phyloP scores from a whole-genome alignment of 2,329 filamentous ascomycete species.

The Hypocreales sp. region DNA sequence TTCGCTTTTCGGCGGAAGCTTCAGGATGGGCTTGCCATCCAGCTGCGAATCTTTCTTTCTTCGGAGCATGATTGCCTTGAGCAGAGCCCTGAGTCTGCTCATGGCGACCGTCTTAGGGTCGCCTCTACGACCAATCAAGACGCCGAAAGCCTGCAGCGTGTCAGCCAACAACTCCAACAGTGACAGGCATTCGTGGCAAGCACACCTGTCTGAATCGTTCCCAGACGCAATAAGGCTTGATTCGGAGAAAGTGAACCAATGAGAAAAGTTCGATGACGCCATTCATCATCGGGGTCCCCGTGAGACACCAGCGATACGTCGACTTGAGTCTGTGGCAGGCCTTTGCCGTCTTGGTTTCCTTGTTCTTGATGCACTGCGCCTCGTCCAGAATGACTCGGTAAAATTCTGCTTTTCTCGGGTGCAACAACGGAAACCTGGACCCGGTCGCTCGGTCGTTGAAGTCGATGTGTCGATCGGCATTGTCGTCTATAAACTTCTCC shows the following conservation, averaged over 20 bases:
- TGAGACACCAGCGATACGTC: slow-evolving; percentile 63
- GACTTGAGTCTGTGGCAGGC: slow-evolving; percentile 53
- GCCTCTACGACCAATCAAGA: slow-evolving; percentile 18
- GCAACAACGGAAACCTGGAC: slow-evolving; percentile 40
- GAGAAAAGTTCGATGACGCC: slow-evolving; percentile 63
- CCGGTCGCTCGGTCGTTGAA: slow-evolving; percentile 19
- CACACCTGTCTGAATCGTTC: too few species aligned
- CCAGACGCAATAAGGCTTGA: slow-evolving; percentile 56
- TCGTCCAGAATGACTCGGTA: slow-evolving; percentile 74
- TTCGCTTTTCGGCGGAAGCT: slow-evolving; percentile 60
- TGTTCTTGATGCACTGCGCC: slow-evolving; percentile 72
- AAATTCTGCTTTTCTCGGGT: slow-evolving; percentile 46
- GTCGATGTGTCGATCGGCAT: slow-evolving; percentile 21
- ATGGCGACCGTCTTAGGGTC: slow-evolving; percentile 49
- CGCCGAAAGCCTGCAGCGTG: slow-evolving; percentile 22
- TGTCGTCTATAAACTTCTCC: slow-evolving; percentile 34
- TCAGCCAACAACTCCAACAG: too few species aligned
- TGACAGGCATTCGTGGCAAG: too few species aligned
- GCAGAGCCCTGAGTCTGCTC: slow-evolving; percentile 54
- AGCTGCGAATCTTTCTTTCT: slow-evolving; percentile 68
- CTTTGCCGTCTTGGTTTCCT: slow-evolving; percentile 53
- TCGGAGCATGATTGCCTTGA: slow-evolving; percentile 69
- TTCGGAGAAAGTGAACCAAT: slow-evolving; percentile 60
- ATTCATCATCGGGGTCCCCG: slow-evolving; percentile 84
- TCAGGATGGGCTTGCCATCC: slow-evolving; percentile 67